Evolutionary conservation across 106 monocot genomes (phyloP).

Genomic region (Platanthera zijinensis): DNA sequence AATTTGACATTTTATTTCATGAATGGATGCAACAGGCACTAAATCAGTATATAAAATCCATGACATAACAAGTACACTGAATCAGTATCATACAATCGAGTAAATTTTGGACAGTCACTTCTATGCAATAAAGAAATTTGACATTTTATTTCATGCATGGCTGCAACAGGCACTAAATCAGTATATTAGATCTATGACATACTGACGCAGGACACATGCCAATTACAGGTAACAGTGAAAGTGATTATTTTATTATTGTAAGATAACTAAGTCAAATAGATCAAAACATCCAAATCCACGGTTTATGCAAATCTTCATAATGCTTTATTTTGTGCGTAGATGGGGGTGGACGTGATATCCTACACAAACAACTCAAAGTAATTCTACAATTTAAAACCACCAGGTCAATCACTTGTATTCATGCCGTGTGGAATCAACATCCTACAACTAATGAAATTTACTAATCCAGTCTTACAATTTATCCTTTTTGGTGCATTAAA

Average conservation of each 20-base stretch:
- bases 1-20: neutral
- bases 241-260: neutral
- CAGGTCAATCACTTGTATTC: neutral
- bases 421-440: neutral
- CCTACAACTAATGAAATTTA: neutral
- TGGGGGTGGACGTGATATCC: neutral
- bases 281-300: neutral
- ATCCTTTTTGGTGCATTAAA: neutral
- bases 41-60: too few relatives aligned
- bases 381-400: neutral
- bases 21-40: too few relatives aligned
- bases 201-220: too few relatives aligned
- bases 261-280: neutral
- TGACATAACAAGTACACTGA: neutral
- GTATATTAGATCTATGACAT: too few relatives aligned
- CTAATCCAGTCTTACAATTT: neutral
- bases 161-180: too few relatives aligned
- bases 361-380: neutral
- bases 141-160: neutral
- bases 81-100: neutral
- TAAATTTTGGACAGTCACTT: neutral
- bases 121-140: neutral
- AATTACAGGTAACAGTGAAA: too few relatives aligned
- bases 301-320: neutral
- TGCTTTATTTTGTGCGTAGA: neutral